A percentile compares a stretch with the other conserved stretches of the same genome.
Evolutionary conservation across 1,139 yeast genomes (phyloP).

Genomic region (Debaryomyces fabryi): DNA sequence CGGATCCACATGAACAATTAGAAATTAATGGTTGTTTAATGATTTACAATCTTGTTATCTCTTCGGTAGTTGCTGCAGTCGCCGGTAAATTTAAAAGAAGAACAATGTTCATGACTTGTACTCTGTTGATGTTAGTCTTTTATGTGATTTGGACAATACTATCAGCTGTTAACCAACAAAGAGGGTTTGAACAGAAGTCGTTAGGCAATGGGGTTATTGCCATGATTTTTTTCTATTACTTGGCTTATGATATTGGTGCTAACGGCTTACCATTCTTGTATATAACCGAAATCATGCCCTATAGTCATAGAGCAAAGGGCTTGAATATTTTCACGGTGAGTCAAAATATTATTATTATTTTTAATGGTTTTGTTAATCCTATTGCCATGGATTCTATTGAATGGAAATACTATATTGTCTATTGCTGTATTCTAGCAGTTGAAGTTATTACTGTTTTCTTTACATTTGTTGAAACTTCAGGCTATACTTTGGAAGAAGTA

Average conservation of each 20-base stretch:
- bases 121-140: constrained; percentile 38
- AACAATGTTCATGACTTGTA: constrained; percentile 43
- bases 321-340: constrained; percentile 34
- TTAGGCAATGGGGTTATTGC: constrained; percentile 49
- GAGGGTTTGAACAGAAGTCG: constrained; percentile 32
- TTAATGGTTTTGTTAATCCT: constrained; percentile 54
- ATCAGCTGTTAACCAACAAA: constrained; percentile 40
- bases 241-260: constrained; percentile 40
- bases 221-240: constrained; percentile 46
- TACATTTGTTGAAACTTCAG: constrained; percentile 53
- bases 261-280: constrained; percentile 44
- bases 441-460: constrained; percentile 44
- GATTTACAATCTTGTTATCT: constrained; percentile 43
- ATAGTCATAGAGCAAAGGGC: constrained; percentile 49
- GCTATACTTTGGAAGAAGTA: constrained; percentile 57
- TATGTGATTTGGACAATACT: constrained; percentile 43
- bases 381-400: constrained; percentile 60
- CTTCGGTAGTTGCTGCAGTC: constrained; percentile 32
- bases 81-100: constrained; percentile 44
- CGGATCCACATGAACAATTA: constrained; percentile 44
- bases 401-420: constrained; percentile 65
- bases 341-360: constrained; percentile 26
- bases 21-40: constrained; percentile 49
- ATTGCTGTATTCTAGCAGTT: constrained; percentile 41
- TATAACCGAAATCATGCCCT: constrained; percentile 48